Evolutionary conservation across 805 yeast species (phyloP), one percentile per base, ranked within the genome.

Genomic region (Candida schatavii): DNA sequence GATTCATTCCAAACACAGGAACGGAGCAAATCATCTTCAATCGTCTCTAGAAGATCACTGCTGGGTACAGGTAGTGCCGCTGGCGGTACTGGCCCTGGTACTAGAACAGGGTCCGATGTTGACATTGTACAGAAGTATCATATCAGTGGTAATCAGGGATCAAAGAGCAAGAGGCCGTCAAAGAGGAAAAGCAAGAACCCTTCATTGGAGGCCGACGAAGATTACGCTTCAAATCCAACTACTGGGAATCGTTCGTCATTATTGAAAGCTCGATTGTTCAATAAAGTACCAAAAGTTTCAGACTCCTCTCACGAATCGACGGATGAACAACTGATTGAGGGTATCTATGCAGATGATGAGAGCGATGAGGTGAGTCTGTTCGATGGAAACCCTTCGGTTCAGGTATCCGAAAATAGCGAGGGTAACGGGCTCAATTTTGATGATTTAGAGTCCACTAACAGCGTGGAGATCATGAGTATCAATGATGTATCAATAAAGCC

Each of bases 371-470:
- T 31, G 11, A 31, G 35, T 13, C 35, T 31, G 35, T 15, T 31
- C 11, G 35, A 31, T 6, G 18, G 19, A 17, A 20, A 17, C 5
- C 19, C 21, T 14, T 22, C 35, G 9, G 13, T n/a, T 6, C n/a
- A 22, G 13, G 28, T 18, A 5, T 31, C 40, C 7, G 37, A 40
- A 19, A 17, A 33, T 15, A n/a, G 28, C 11, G 17, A 37, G 6
- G 45, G 40, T 18, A 46, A 39, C 23, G 34, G 40, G 17, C 48
- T 49, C 18, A n/a, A 41, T 20, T 20, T 21, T 6, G 39, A 32
- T 3, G 30, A 35, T 7, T 6, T 21, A 5, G 28, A 34, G 22
- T n/a, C 18, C 27, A 20, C 22, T 20, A 18, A 34, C 7, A 22
- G 28, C 27, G 37, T 22, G 6, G 38, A 35, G 23, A 18, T 22